Evolutionary conservation across 768 basidiomycete species (phyloP).

Genomic region (Tylopilus balloui): DNA sequence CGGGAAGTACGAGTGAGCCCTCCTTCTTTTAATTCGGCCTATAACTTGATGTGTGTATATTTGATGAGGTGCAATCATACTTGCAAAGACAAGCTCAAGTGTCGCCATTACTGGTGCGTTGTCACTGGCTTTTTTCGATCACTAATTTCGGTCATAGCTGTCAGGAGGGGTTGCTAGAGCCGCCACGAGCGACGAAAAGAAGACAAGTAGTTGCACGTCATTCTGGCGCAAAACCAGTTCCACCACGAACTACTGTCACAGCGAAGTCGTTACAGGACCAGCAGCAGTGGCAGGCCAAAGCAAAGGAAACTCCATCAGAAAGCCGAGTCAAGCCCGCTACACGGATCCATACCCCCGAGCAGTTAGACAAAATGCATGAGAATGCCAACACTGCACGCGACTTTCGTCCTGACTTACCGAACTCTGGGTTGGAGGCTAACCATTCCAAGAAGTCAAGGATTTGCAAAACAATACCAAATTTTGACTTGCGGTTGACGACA

Average conservation of each 20-base stretch:
- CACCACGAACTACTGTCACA: background rate
- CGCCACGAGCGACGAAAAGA: slow-evolving; percentile 39
- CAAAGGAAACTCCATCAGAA: background rate
- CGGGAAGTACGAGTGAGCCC: slow-evolving; percentile 57
- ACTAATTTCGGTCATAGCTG: slow-evolving; percentile 47
- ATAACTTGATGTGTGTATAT: background rate
- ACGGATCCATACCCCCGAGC: slow-evolving; percentile 31
- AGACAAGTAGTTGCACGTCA: slow-evolving; percentile 22
- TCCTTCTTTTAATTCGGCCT: background rate
- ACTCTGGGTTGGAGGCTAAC: slow-evolving; percentile 43
- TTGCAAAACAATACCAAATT: slow-evolving; percentile 36
- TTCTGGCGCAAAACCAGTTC: slow-evolving; percentile 2
- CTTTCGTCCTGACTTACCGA: slow-evolving; percentile 35
- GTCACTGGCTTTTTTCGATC: background rate
- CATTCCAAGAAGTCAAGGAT: slow-evolving; percentile 2
- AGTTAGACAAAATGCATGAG: slow-evolving; percentile 43
- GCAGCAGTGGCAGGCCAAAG: background rate
- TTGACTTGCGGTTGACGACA: slow-evolving; percentile 46
- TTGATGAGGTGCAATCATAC: slow-evolving; percentile 65
- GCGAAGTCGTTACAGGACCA: slow-evolving; percentile 4
- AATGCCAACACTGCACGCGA: slow-evolving; percentile 39
- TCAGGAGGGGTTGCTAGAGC: slow-evolving; percentile 59
- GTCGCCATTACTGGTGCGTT: slow-evolving; percentile 67
- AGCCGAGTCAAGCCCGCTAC: slow-evolving; percentile 23
- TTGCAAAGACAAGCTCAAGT: slow-evolving; percentile 73